Conservation (phyloP, 306 rosid species). For the Malus orientalis region DNA sequence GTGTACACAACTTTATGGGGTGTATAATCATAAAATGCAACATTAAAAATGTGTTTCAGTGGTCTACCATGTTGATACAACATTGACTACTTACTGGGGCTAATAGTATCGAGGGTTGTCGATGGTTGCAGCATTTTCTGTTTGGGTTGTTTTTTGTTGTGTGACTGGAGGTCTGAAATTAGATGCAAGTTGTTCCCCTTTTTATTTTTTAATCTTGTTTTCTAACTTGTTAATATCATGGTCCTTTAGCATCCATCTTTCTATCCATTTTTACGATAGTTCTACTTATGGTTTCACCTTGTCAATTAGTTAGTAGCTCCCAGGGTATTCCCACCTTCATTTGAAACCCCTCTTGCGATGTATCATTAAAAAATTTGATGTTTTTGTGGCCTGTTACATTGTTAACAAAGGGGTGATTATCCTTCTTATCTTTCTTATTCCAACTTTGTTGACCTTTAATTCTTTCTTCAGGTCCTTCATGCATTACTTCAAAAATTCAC, state of each 20-base stretch:
- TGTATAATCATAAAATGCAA: not conserved
- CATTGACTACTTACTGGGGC: not conserved
- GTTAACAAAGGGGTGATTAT: not conserved
- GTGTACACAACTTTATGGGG: not conserved
- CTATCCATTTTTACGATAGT: not conserved
- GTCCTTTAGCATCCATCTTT: not conserved
- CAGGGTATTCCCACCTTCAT: not conserved
- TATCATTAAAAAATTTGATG: not conserved
- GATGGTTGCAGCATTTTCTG: not conserved
- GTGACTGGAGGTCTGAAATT: not conserved
- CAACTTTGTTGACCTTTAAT: constrained; percentile 4
- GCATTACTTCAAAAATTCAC: constrained; percentile 72
- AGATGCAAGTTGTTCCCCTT: not conserved
- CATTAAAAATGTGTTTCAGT: constrained; percentile 22
- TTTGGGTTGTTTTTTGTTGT: not conserved
- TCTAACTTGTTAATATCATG: not conserved
- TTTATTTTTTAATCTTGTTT: not conserved
- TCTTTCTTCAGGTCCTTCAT: constrained; percentile 63
- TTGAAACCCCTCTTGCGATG: not conserved
- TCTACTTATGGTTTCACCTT: constrained; percentile 7
- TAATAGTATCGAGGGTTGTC: not conserved
- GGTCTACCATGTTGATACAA: not conserved
- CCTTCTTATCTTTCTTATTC: not conserved
- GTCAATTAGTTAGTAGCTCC: not conserved
- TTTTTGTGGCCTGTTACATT: not conserved